phyloP scores from a whole-genome alignment of 352 stramenopile species.

The Globisporangium perplexum region DNA sequence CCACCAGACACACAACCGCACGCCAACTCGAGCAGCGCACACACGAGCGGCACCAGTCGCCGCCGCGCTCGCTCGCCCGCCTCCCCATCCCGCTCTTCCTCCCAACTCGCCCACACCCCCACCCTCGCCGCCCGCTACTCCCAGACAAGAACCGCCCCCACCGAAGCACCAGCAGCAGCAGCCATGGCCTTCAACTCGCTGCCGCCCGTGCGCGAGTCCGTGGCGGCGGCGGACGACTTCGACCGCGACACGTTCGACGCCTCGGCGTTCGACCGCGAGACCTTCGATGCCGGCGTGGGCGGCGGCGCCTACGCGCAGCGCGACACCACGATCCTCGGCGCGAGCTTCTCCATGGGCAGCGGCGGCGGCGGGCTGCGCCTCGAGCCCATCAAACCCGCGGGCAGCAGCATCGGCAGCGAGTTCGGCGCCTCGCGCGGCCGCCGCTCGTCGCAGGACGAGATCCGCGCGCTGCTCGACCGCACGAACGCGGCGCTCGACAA shows the following conservation, averaged over 20 bases:
- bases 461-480: slow-evolving; percentile 60
- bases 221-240: slow-evolving; percentile 3
- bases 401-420: background rate
- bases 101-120: too few species aligned
- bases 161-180: background rate
- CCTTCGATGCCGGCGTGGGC: background rate
- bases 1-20: background rate
- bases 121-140: too few species aligned
- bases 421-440: slow-evolving; percentile 19
- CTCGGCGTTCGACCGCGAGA: slow-evolving; percentile 2
- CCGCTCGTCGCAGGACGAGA: slow-evolving; percentile 61
- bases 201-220: slow-evolving; percentile 11
- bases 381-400: slow-evolving; percentile 11
- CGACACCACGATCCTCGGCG: slow-evolving; percentile 13
- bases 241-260: slow-evolving; percentile 3
- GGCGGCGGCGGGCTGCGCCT: slow-evolving; percentile 4
- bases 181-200: slow-evolving; percentile 10
- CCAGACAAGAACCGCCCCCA: background rate
- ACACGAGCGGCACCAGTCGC: background rate
- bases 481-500: slow-evolving; percentile 70
- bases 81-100: too few species aligned
- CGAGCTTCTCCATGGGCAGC: slow-evolving; percentile 8
- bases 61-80: background rate
- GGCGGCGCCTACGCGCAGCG: slow-evolving; percentile 8
- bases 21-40: too few species aligned